These are phyloP conservation scores for Ligustrum vulgare DNA, from an alignment of 257 asterid species.

Conservation along the genomic window DNA sequence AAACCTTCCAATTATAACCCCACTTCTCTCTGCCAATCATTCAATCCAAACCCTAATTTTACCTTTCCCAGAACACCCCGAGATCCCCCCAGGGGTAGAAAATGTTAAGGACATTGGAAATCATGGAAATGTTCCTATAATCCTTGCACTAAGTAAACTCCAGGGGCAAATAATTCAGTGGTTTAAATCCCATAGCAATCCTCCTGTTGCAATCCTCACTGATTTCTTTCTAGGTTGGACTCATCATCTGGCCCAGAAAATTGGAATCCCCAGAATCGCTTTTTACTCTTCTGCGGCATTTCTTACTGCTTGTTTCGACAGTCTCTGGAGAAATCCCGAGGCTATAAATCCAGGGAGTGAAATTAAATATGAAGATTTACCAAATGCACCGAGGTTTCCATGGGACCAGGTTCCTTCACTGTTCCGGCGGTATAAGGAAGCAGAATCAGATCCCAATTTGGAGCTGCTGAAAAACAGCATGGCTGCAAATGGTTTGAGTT, in stretches of 20 bases:
- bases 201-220: conserved; percentile 63
- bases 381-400: conserved; percentile 40
- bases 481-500: conserved; percentile 47
- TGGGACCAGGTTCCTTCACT: conserved; percentile 56
- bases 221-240: conserved; percentile 88
- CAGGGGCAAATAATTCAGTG: conserved; percentile 49
- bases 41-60: conserved; percentile 50
- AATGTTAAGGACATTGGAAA: conserved; percentile 67
- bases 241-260: conserved; percentile 36
- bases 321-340: conserved; percentile 38
- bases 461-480: conserved; percentile 36
- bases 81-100: conserved; percentile 65
- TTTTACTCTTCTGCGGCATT: conserved; percentile 48
- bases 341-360: conserved; percentile 10
- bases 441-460: conserved; percentile 19
- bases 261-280: conserved; percentile 52
- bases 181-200: conserved; percentile 46
- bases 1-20: conserved; percentile 48
- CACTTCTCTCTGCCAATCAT: conserved; percentile 54
- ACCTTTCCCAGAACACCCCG: conserved; percentile 65
- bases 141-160: conserved; percentile 47
- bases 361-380: conserved; percentile 43
- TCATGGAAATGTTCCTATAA: conserved; percentile 47
- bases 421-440: conserved; percentile 44
- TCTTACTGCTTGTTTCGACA: conserved; percentile 11